Evolutionary conservation across 1,139 yeast species (phyloP).

Genomic region (Fermentozyma sake): DNA sequence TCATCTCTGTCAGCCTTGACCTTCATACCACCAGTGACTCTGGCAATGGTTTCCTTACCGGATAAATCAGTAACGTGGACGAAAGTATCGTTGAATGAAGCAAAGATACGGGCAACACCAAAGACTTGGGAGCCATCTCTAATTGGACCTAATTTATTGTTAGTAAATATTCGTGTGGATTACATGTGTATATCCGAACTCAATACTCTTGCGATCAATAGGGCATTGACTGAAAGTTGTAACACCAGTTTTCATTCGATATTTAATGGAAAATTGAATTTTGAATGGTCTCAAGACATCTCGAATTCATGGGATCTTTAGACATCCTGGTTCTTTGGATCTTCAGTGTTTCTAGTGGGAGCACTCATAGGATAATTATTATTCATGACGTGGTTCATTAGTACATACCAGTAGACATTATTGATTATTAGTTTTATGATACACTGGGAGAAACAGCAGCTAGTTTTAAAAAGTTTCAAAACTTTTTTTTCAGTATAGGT

Average conservation of each 20-base stretch:
- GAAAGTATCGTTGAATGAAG: slow-evolving; percentile 99
- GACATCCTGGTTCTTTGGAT: no score
- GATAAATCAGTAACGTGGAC: slow-evolving; percentile 99
- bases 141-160: slow-evolving; percentile 58
- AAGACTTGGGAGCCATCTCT: slow-evolving; percentile 98
- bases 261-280: no score
- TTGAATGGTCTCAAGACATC: no score
- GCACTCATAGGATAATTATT: no score
- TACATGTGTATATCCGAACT: no score
- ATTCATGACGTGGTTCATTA: no score
- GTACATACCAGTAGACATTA: slow-evolving; percentile 20
- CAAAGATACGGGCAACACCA: slow-evolving; percentile 99
- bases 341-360: no score
- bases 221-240: no score
- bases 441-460: slow-evolving; percentile 11
- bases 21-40: slow-evolving; percentile 99
- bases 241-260: no score
- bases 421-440: slow-evolving; percentile 21
- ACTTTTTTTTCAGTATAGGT: slow-evolving; percentile 2
- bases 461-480: slow-evolving; percentile 5
- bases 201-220: no score
- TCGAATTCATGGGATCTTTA: no score
- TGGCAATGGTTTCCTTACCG: slow-evolving; percentile 99
- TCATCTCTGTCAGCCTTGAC: slow-evolving; percentile 99
- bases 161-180: slow-evolving; percentile 14